Conservation (phyloP, 2,329 filamentous ascomycete genomes). For the Paecilomyces fulvus region DNA sequence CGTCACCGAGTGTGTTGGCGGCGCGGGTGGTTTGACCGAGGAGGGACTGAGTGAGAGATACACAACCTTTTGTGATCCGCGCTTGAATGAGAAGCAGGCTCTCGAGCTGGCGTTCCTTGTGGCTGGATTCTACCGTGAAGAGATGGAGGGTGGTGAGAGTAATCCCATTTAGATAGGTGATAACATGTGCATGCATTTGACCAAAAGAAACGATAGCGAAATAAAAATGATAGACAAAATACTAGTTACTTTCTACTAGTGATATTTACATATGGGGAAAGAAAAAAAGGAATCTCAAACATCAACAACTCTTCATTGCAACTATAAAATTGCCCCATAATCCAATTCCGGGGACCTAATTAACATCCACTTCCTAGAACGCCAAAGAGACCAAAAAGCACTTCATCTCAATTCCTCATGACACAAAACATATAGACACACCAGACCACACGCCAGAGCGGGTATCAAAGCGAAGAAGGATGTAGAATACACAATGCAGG, state of each 20-base stretch:
- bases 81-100: slow-evolving; percentile 95
- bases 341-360: background rate
- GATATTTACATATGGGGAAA: no score
- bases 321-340: background rate
- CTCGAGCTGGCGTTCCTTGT: slow-evolving; percentile 90
- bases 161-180: background rate
- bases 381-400: background rate
- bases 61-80: slow-evolving; percentile 90
- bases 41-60: slow-evolving; percentile 86
- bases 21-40: slow-evolving; percentile 77
- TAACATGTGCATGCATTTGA: background rate
- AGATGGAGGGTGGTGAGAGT: slow-evolving; percentile 18
- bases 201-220: background rate
- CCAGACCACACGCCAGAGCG: background rate
- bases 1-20: slow-evolving; percentile 91
- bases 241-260: background rate
- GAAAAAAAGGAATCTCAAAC: no score
- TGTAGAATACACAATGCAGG: background rate
- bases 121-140: slow-evolving; percentile 65
- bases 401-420: background rate
- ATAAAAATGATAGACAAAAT: background rate
- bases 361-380: background rate
- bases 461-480: background rate
- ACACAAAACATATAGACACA: background rate
- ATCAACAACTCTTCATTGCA: background rate